A percentile compares a stretch with the other conserved stretches of the same genome.
These are phyloP conservation scores for Kodamaea sagamina DNA, from an alignment of 805 yeast species.

Conservation along the genomic window DNA sequence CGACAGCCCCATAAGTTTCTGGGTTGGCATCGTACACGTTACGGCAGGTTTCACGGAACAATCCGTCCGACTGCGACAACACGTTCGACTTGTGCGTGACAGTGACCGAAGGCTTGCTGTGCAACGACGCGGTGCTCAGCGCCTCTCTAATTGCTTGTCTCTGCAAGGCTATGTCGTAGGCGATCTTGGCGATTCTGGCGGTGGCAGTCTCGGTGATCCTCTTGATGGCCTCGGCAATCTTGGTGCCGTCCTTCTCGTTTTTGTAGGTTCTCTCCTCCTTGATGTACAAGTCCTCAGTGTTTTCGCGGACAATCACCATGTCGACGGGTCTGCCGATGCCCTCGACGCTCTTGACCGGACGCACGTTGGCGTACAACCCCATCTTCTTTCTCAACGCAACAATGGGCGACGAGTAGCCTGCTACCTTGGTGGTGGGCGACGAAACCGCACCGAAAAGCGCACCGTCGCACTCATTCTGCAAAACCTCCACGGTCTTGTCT, in stretches of 20 bases:
- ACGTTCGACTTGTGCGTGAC: conserved; percentile 98
- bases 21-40: conserved; percentile 58
- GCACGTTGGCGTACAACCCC: conserved; percentile 93
- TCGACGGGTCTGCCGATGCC: conserved; percentile 89
- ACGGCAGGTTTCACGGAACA: conserved; percentile 87
- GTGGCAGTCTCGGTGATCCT: conserved; percentile 91
- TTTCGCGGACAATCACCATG: conserved; percentile 97
- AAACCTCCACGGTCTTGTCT: conserved; percentile 79
- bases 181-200: conserved; percentile 82
- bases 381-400: conserved; percentile 96
- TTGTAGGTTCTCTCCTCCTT: conserved; percentile 84
- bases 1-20: conserved; percentile 59
- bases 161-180: conserved; percentile 88
- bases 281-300: conserved; percentile 96
- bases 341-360: conserved; percentile 93
- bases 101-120: conserved; percentile 66
- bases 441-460: conserved; percentile 97
- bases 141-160: conserved; percentile 77
- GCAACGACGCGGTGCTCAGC: conserved; percentile 42
- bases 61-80: conserved; percentile 87
- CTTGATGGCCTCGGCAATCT: conserved; percentile 96
- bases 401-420: conserved; percentile 96
- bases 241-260: conserved; percentile 71
- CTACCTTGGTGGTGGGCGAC: conserved; percentile 91
- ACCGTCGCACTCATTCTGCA: conserved; percentile 87